These are phyloP conservation scores for Dalbergia cochinchinensis DNA, from an alignment of 306 rosid species.

Conservation along the genomic window DNA sequence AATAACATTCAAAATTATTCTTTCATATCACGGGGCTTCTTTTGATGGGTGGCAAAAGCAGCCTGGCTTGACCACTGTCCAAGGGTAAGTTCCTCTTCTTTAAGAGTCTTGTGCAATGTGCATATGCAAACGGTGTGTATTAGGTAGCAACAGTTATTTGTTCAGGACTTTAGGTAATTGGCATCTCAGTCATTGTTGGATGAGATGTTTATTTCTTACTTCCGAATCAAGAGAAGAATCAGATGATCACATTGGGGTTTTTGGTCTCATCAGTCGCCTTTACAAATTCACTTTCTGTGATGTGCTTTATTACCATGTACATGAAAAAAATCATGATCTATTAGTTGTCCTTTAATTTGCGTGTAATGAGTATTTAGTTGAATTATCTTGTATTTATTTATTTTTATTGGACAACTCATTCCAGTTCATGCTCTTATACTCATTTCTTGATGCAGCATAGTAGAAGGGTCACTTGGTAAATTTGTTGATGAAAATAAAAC, in stretches of 20 bases:
- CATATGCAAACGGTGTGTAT: conserved; percentile 4
- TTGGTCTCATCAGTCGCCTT: conserved; percentile 22
- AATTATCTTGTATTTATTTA: background rate
- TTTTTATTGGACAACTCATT: conserved; percentile 12
- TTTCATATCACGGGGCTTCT: conserved; percentile 82
- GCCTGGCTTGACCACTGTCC: conserved; percentile 87
- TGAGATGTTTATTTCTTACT: background rate
- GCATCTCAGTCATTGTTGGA: conserved; percentile 6
- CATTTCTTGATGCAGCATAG: conserved; percentile 56
- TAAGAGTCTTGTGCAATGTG: background rate
- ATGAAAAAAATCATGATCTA: background rate
- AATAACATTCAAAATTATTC: conserved; percentile 72
- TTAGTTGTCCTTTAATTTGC: conserved; percentile 22
- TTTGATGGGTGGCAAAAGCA: conserved; percentile 99
- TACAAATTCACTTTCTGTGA: conserved; percentile 1
- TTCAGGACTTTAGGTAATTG: background rate
- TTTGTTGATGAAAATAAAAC: conserved; percentile 92
- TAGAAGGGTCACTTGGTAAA: conserved; percentile 75
- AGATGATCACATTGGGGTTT: conserved; percentile 4
- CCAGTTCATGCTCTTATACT: conserved; percentile 39
- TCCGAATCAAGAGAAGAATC: background rate
- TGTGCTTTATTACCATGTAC: conserved; percentile 7
- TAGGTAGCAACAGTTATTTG: conserved; percentile 27
- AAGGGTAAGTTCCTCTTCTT: conserved; percentile 63
- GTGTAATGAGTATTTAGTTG: background rate